Conservation (phyloP, 768 basidiomycete species). For the Agaricus blazei region DNA sequence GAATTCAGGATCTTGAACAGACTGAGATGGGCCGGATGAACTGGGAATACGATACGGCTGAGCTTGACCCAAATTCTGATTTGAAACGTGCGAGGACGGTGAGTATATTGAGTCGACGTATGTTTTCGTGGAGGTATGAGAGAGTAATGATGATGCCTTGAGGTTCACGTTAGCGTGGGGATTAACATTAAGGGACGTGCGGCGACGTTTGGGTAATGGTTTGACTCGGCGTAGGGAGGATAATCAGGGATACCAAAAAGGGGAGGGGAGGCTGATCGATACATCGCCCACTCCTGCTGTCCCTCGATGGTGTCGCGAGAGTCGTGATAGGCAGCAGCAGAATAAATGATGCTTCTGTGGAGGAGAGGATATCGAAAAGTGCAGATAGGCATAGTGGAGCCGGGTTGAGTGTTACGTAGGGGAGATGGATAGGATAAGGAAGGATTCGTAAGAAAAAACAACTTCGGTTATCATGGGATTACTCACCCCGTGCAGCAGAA, state of each 20-base stretch:
- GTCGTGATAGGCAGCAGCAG: conserved; percentile 6
- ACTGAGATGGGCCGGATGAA: neutral
- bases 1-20: neutral
- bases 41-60: neutral
- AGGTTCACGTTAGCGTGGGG: neutral
- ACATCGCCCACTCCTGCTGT: conserved; percentile 32
- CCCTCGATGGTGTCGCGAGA: neutral
- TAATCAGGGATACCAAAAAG: conserved; percentile 64
- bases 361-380: neutral
- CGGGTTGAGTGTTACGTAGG: neutral
- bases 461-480: neutral
- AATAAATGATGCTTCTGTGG: conserved; percentile 6
- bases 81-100: neutral
- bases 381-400: neutral
- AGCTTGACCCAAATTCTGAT: neutral
- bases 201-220: conserved; percentile 73
- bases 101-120: neutral
- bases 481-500: conserved; percentile 3
- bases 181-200: conserved; percentile 28
- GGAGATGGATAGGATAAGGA: neutral
- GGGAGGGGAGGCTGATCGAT: conserved; percentile 46
- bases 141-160: neutral
- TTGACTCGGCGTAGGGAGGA: conserved; percentile 61
- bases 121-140: conserved; percentile 6
- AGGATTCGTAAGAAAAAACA: conserved; percentile 4